phyloP scores from a whole-genome alignment of 1,139 yeast genomes.

The Kluyveromyces marxianus region DNA sequence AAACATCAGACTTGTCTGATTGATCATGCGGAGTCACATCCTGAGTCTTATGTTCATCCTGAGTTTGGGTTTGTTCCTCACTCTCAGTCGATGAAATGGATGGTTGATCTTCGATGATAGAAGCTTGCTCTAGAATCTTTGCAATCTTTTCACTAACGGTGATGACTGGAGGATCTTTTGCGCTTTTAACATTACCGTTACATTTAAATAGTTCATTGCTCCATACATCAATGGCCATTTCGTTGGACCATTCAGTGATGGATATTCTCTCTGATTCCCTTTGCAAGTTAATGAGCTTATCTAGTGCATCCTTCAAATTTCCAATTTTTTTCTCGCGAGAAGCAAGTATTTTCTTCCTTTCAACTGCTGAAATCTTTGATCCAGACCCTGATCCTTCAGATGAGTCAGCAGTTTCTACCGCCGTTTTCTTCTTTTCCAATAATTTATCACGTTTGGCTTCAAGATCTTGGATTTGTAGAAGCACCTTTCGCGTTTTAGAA shows the following conservation, averaged over 20 bases:
- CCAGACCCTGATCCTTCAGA: background rate
- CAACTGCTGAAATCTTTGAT: constrained; percentile 2
- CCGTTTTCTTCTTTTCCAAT: constrained; percentile 14
- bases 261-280: background rate
- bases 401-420: constrained; percentile 6
- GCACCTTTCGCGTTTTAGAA: constrained; percentile 23
- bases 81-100: background rate
- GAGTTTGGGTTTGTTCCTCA: background rate
- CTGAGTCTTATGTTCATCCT: too few species aligned
- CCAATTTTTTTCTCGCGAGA: constrained; percentile 4
- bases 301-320: background rate
- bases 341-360: background rate
- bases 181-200: background rate
- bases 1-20: too few species aligned
- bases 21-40: too few species aligned
- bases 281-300: constrained; percentile 2
- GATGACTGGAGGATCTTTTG: background rate
- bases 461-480: constrained; percentile 19
- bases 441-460: constrained; percentile 24
- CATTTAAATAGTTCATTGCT: background rate
- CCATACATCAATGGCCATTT: background rate
- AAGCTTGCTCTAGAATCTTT: constrained; percentile 1
- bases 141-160: background rate
- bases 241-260: background rate
- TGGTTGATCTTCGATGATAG: background rate